These are phyloP conservation scores for Vigna trinervia DNA, from an alignment of 306 rosid species.

Conservation along the genomic window DNA sequence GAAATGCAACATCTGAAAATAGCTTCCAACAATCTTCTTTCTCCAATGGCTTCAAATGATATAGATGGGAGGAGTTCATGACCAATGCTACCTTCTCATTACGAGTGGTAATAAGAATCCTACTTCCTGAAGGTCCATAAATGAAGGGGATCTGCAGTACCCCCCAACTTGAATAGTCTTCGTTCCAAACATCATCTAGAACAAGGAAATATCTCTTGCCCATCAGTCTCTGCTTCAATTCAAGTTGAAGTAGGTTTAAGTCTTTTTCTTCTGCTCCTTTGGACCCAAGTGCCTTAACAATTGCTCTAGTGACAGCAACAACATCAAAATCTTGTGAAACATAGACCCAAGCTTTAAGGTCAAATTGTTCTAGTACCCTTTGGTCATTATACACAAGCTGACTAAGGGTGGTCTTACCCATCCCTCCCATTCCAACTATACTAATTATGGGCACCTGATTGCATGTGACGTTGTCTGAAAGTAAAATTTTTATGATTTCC, in stretches of 20 bases:
- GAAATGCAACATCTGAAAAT: constrained; percentile 46
- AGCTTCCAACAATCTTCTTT: constrained; percentile 47
- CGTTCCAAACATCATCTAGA: constrained; percentile 57
- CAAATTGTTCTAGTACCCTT: constrained; percentile 11
- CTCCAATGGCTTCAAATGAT: constrained; percentile 25
- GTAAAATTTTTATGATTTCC: background rate
- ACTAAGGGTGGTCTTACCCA: constrained; percentile 42
- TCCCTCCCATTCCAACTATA: constrained; percentile 35
- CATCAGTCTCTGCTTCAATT: constrained; percentile 32
- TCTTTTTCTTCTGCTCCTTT: constrained; percentile 10
- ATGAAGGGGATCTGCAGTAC: constrained; percentile 24
- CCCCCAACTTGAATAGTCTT: constrained; percentile 45
- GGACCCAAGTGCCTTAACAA: background rate
- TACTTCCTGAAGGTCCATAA: constrained; percentile 54
- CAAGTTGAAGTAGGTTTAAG: constrained; percentile 44
- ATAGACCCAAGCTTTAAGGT: constrained; percentile 31
- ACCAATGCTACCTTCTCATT: constrained; percentile 37
- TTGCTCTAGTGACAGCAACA: constrained; percentile 26
- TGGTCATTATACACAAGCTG: constrained; percentile 40
- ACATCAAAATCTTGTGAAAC: constrained; percentile 36
- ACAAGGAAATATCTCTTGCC: constrained; percentile 47
- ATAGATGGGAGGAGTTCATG: constrained; percentile 28
- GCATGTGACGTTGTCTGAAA: background rate
- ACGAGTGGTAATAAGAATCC: constrained; percentile 55
- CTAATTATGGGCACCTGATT: background rate